Evolutionary conservation across 345 rosid genomes (phyloP), one percentile per base, ranked within the genome.

Genomic region (Euphorbia tirucalli): DNA sequence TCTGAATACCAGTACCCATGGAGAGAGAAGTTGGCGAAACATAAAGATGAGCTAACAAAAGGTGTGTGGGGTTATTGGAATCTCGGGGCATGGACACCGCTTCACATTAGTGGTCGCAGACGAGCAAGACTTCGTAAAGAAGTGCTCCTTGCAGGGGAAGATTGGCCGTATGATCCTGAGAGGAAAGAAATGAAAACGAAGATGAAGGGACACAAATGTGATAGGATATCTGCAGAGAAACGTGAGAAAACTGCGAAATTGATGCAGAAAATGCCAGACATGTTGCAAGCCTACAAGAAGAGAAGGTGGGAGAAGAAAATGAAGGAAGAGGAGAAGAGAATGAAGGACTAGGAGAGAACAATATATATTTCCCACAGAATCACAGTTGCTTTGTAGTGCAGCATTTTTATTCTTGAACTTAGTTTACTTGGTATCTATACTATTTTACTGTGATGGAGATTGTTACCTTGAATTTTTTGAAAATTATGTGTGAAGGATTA

Each of bases 11-110:
- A 88, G 50, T 82, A 91, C 65, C 97, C 96, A 9, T 93, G 98
- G 98, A 83, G 81, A 32, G 96, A 85, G n/a, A 91, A 90, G 74
- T 76, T 93, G 72, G 80, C 81, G 16, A 92, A 92, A 35, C 87
- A 91, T 85, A 86, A 80, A 75, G 79, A 74, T 2, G 98, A 93
- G 82, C 81, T 93, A 59, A 68, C 89, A 0, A 93, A 88, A 84
- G 98, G 96, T 11, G 93, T 85, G 10, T 93, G 93, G 92, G 97
- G 97, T 44, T 93, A 88, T 71, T 91, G 97, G 98, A 83, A 93
- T 72, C 85, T 87, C 6, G 98, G 97, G 16, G 92, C 92, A 3
- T 93, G 97, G 97, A 93, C 88, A 49, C 94, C 97, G 2, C 84
- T 93, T 2, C 90, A 90, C 75, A 90, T 93, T 60, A 93, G 95